phyloP scores from a whole-genome alignment of 768 basidiomycete genomes.

The Lentinula lateritia region DNA sequence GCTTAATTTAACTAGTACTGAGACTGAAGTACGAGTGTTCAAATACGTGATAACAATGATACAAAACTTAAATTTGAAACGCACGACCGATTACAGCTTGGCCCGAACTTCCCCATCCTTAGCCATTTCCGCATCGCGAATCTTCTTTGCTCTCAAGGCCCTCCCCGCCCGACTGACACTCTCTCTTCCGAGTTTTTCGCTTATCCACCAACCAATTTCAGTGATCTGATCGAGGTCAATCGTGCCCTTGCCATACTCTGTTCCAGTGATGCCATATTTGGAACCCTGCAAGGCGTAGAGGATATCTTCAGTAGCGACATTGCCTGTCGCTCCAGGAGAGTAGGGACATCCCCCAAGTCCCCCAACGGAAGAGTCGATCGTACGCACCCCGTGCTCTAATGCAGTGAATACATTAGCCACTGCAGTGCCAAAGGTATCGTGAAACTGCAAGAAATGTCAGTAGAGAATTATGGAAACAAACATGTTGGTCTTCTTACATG shows the following conservation, averaged over 20 bases:
- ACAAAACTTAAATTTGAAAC: background rate
- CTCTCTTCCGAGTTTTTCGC: slow-evolving; percentile 53
- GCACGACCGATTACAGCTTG: background rate
- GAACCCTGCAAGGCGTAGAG: slow-evolving; percentile 75
- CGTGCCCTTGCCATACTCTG: slow-evolving; percentile 27
- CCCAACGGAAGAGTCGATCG: slow-evolving; percentile 79
- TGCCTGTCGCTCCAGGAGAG: slow-evolving; percentile 93
- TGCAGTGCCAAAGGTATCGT: slow-evolving; percentile 86
- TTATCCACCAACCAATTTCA: slow-evolving; percentile 82
- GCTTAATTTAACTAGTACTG: too few relatives aligned
- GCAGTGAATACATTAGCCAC: slow-evolving; percentile 73
- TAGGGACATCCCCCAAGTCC: slow-evolving; percentile 96
- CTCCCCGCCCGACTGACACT: slow-evolving; percentile 75
- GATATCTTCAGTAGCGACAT: slow-evolving; percentile 91
- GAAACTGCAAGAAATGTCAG: slow-evolving; percentile 48
- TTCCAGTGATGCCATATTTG: slow-evolving; percentile 47
- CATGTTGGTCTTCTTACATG: slow-evolving; percentile 19
- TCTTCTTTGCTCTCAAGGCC: slow-evolving; percentile 54
- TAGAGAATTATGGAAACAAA: slow-evolving; percentile 2
- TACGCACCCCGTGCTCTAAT: slow-evolving; percentile 67
- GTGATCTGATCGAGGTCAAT: slow-evolving; percentile 64
- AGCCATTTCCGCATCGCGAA: slow-evolving; percentile 22
- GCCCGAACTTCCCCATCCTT: slow-evolving; percentile 3
- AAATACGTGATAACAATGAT: background rate
- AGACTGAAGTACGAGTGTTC: background rate